Evolutionary conservation across 352 stramenopile species (phyloP), one percentile per base, ranked within the genome.

Genomic region (Globisporangium barbulae): DNA sequence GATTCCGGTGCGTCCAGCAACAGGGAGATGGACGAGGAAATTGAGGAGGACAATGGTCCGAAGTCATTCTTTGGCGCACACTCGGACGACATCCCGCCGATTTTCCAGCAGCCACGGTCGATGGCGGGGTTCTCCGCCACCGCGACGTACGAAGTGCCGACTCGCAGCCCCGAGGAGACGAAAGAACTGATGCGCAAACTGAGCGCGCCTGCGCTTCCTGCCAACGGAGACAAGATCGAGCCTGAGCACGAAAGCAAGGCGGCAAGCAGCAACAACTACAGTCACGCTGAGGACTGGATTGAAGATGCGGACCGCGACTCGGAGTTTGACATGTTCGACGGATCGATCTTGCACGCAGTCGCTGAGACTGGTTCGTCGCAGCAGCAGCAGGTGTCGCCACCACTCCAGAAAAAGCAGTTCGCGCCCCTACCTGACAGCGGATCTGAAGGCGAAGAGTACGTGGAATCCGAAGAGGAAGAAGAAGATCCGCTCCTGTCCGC

Each of bases 401-500:
- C 5, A 25, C 58, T 0, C 33, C 30, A 22, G n/a, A n/a, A 17
- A 21, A 39, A 35, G 53, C 22, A 42, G 19, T 19, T 44, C 28
- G 53, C 3, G 9, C 42, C 19, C 13, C 42, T 48, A 21, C 21
- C 31, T 3, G 25, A 61, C 7, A 53, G 12, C 9, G 44, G 37
- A n/a, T 48, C 41, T 52, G 15, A 45, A 5, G 22, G 47, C 7
- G 15, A 67, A 19, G 59, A 66, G 0, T 35, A 53, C 28, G 53
- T 58, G n/a, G 28, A 55, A 4, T 70, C 65, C 10, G 41, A 71
- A 5, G 63, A 71, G 0, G 68, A 76, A 0, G 66, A 74, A 35
- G 19, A 81, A 19, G 75, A 72, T 21, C 60, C 65, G 57, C 58
- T 81, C 31, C 44, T 80, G n/a, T 83, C 73, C 0, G 75, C 75